phyloP scores from a whole-genome alignment of 176 grass and related monocot species.

The Rhynchospora tenuis region DNA sequence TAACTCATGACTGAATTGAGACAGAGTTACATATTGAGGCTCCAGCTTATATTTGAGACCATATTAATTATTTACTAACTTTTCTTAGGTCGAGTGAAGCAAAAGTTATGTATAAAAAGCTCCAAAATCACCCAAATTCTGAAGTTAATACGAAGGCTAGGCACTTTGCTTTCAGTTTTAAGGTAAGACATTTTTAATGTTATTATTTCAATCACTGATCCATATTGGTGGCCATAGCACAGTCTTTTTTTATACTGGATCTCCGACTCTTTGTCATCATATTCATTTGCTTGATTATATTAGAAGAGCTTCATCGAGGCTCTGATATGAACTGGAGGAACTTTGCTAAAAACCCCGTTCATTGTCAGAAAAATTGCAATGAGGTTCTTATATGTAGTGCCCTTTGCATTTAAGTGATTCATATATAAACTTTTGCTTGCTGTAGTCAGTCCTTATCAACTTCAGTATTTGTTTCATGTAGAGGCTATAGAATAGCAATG shows the following conservation, averaged over 20 bases:
- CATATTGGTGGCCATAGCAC: too few species aligned
- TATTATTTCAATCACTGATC: neutral
- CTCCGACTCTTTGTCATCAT: too few species aligned
- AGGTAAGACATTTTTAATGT: constrained; percentile 40
- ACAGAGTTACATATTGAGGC: neutral
- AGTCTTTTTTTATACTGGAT: too few species aligned
- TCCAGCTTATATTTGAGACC: neutral
- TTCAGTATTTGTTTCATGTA: neutral
- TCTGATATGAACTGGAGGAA: neutral
- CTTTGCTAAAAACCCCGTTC: neutral
- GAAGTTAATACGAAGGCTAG: constrained; percentile 74
- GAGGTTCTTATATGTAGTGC: neutral
- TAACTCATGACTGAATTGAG: neutral
- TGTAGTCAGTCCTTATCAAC: neutral
- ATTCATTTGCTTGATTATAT: neutral
- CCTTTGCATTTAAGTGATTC: neutral
- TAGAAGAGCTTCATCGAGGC: neutral
- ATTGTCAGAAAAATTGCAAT: neutral
- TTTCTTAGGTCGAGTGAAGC: constrained; percentile 67
- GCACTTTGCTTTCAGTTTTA: constrained; percentile 72
- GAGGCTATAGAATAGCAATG: neutral
- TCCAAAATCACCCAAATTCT: constrained; percentile 62
- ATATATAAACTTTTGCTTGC: neutral
- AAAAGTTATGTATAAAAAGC: constrained; percentile 78
- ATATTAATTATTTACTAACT: neutral